Evolutionary conservation across 176 grass and related monocot genomes (phyloP), one percentile per base, ranked within the genome.

Genomic region (Triticum monococcum): DNA sequence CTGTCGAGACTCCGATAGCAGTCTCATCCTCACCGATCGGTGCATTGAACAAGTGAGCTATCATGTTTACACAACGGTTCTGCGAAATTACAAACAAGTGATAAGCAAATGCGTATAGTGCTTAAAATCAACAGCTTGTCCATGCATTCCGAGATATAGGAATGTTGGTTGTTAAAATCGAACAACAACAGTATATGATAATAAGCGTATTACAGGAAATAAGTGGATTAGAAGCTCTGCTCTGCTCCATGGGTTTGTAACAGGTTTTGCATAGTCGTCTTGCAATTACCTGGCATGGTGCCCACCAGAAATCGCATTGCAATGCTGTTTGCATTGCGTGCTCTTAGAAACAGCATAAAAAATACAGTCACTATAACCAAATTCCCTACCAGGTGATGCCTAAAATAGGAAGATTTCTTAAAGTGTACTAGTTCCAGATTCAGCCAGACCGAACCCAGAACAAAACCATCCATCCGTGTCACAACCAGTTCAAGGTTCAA

Each of bases 61-160:
- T 97, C 74, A 97, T 97, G 72, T 97, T 97, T 45, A 97, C 94
- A 45, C 94, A 97, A 2, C 91, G 89, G 76, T 97, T 97, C 91
- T 97, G 89, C 67, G 2, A 12, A 22, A 73, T 61, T 37, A 40
- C 1, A 24, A 20, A 50, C 20, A 76, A 20, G 2, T 60, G 68
- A 2, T 69, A 66, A 91, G 77, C 73, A 64, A 23, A 38, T 38
- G 2, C 18, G 40, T 38, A 3, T 2, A 6, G 11, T 24, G 69
- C 20, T 24, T 8, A 24, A 31, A 72, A 7, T 13, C 22, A 2
- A 43, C 1, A 25, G 7, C 69, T n/a, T 12, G n/a, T 25, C 60
- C n/a, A 11, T 25, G 60, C 9, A 63, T 12, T 63, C n/a, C n/a
- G 8, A 50, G 4, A 23, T 23, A 61, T 3, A 23, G 6, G 57